A percentile compares a stretch with the other conserved stretches of the same genome.
These are phyloP conservation scores for Avena sativa DNA, from an alignment of 176 grass and related monocot species.

Conservation along the genomic window DNA sequence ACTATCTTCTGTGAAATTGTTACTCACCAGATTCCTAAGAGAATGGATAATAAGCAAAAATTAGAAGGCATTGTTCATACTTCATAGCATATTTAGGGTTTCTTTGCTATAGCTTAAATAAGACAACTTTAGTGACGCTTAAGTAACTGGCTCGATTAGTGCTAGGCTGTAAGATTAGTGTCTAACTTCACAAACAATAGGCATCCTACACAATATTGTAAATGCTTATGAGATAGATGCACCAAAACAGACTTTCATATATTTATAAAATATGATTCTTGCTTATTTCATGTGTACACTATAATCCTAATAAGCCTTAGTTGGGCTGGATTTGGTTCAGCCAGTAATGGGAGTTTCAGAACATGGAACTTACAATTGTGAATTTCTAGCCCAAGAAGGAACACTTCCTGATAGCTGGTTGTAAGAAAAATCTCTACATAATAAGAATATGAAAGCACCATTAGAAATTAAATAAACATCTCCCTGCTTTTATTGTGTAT, in stretches of 20 bases:
- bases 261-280: neutral
- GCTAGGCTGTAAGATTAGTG: neutral
- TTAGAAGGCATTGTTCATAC: slow-evolving; percentile 3
- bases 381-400: slow-evolving; percentile 76
- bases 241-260: neutral
- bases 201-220: neutral
- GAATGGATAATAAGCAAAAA: slow-evolving; percentile 16
- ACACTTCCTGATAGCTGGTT: slow-evolving; percentile 80
- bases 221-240: neutral
- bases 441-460: slow-evolving; percentile 16
- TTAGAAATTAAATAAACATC: neutral
- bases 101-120: neutral
- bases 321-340: neutral
- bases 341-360: neutral
- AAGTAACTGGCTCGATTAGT: neutral
- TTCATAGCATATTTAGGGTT: neutral
- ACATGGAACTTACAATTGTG: slow-evolving; percentile 69
- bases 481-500: neutral
- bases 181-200: neutral
- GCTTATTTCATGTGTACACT: slow-evolving; percentile 13
- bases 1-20: slow-evolving; percentile 60
- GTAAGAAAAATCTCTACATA: slow-evolving; percentile 89
- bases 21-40: slow-evolving; percentile 77
- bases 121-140: neutral
- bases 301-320: slow-evolving; percentile 2